Percentiles rank a stretch among this genome's conserved stretches.
phyloP scores from a whole-genome alignment of 805 yeast species.

The Ogataea glucozyma region DNA sequence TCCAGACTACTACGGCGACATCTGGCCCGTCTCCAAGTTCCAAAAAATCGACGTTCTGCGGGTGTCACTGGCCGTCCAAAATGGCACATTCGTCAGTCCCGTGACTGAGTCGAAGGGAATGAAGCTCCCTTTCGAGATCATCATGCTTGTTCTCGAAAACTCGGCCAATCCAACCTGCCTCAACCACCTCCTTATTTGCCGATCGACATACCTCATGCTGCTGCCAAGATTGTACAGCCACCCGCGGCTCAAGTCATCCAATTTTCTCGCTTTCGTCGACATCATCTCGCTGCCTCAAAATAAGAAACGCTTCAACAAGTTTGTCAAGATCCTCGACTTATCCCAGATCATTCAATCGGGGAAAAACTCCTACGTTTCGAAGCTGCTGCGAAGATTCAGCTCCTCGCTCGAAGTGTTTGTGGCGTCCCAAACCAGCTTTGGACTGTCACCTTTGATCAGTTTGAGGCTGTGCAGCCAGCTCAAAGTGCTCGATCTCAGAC shows the following conservation, averaged over 20 bases:
- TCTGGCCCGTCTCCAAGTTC: slow-evolving; percentile 54
- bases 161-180: slow-evolving; percentile 41
- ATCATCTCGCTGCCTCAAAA: slow-evolving; percentile 47
- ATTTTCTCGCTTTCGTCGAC: slow-evolving; percentile 74
- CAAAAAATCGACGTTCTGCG: slow-evolving; percentile 49
- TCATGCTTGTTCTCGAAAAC: slow-evolving; percentile 39
- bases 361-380: slow-evolving; percentile 86
- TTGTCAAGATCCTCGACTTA: slow-evolving; percentile 69
- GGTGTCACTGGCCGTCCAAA: slow-evolving; percentile 31
- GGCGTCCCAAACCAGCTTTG: slow-evolving; percentile 96
- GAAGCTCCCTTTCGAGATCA: slow-evolving; percentile 52
- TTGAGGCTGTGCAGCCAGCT: slow-evolving; percentile 68
- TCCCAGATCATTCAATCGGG: slow-evolving; percentile 86
- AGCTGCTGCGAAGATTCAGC: slow-evolving; percentile 76
- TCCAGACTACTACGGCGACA: slow-evolving; percentile 21
- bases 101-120: slow-evolving; percentile 20
- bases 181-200: slow-evolving; percentile 59
- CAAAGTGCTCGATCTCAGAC: slow-evolving; percentile 68
- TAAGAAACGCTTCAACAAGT: slow-evolving; percentile 51
- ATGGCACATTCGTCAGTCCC: slow-evolving; percentile 34
- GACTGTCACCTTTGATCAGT: slow-evolving; percentile 84
- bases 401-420: slow-evolving; percentile 63
- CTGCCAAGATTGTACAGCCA: slow-evolving; percentile 63
- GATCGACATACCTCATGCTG: slow-evolving; percentile 57
- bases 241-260: slow-evolving; percentile 66